A percentile compares a stretch with the other conserved stretches of the same genome.
phyloP scores from a whole-genome alignment of 2,329 filamentous ascomycete genomes.

The Intubia oerlemansii region DNA sequence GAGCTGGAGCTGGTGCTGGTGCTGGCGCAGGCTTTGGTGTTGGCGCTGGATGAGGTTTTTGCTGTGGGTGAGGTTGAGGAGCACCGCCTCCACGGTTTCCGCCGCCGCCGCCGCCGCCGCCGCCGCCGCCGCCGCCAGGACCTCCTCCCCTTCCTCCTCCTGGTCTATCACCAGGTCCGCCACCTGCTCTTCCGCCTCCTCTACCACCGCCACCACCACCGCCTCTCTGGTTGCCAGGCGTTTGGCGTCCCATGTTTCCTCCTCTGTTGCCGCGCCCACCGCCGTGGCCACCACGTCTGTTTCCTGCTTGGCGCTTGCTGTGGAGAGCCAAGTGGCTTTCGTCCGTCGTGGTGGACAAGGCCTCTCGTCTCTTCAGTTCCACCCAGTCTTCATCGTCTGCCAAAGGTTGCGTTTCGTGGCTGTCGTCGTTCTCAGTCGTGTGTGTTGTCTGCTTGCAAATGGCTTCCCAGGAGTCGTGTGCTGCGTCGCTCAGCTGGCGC shows the following conservation, averaged over 20 bases:
- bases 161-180: no score
- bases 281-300: not conserved
- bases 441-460: constrained; percentile 4
- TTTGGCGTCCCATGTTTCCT: not conserved
- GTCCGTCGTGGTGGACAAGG: no score
- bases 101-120: not conserved
- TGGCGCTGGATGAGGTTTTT: no score
- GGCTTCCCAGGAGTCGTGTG: constrained; percentile 4
- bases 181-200: no score
- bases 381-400: not conserved
- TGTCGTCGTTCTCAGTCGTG: not conserved
- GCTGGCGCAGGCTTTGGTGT: not conserved
- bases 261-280: not conserved
- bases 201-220: not conserved
- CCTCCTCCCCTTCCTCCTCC: no score
- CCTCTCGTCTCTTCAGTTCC: no score
- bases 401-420: not conserved
- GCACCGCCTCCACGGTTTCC: not conserved
- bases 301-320: not conserved
- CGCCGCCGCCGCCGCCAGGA: not conserved
- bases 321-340: no score
- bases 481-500: constrained; percentile 1
- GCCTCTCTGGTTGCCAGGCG: not conserved
- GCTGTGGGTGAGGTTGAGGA: not conserved
- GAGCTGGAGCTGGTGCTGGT: not conserved